Evolutionary conservation across 257 asterid genomes (phyloP).

Genomic region (Solanum sejunctum): DNA sequence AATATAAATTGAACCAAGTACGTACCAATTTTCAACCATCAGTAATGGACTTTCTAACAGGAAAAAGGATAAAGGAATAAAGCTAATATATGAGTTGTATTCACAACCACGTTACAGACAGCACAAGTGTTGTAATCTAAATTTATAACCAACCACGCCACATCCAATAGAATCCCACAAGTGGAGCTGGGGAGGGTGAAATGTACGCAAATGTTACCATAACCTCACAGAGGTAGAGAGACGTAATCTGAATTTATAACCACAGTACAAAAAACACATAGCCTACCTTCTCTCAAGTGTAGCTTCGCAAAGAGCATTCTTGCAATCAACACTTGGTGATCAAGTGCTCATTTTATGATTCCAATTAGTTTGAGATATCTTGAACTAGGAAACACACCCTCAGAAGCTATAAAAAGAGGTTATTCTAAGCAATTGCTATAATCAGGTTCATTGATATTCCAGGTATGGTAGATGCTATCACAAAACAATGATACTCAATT

Average conservation of each 20-base stretch:
- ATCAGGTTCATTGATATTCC: background rate
- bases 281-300: background rate
- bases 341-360: background rate
- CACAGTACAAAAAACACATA: background rate
- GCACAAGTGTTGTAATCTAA: too few relatives aligned
- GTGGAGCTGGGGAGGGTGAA: too few relatives aligned
- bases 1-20: too few relatives aligned
- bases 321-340: background rate
- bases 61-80: background rate
- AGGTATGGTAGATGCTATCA: background rate
- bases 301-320: background rate
- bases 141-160: too few relatives aligned
- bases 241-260: too few relatives aligned
- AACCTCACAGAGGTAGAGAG: too few relatives aligned
- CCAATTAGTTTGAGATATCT: background rate
- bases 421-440: background rate
- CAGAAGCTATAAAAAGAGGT: background rate
- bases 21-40: too few relatives aligned
- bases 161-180: too few relatives aligned
- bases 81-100: background rate
- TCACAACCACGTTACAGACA: background rate
- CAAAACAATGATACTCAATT: background rate
- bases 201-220: too few relatives aligned
- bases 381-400: background rate
- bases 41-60: background rate